Percentiles rank a stretch among this genome's conserved stretches.
phyloP scores from a whole-genome alignment of 2,329 filamentous ascomycete genomes.

The Xylaria multiplex region DNA sequence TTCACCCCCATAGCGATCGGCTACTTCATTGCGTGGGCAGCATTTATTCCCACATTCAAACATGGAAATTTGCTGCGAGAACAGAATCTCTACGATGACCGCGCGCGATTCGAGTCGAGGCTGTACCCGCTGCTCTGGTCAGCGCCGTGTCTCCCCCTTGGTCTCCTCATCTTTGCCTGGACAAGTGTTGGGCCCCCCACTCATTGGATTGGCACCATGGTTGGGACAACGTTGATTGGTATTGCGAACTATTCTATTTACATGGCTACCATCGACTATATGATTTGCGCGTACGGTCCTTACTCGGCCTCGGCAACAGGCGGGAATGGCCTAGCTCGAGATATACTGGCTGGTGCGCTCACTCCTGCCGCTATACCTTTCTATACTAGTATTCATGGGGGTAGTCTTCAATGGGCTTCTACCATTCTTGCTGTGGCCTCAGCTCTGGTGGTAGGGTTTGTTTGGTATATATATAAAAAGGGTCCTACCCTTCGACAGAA shows the following conservation, averaged over 20 bases:
- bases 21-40: constrained; percentile 68
- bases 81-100: constrained; percentile 58
- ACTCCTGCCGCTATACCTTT: constrained; percentile 70
- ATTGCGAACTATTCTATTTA: constrained; percentile 73
- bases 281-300: constrained; percentile 73
- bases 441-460: constrained; percentile 61
- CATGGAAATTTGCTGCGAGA: constrained; percentile 58
- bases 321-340: constrained; percentile 73
- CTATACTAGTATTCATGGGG: constrained; percentile 57
- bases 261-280: constrained; percentile 75
- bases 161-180: constrained; percentile 73
- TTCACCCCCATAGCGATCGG: constrained; percentile 62
- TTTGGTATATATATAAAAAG: constrained; percentile 68
- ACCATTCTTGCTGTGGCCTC: constrained; percentile 64
- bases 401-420: constrained; percentile 60
- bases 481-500: constrained; percentile 62
- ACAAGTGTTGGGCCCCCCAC: constrained; percentile 62
- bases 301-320: constrained; percentile 74
- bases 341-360: constrained; percentile 72
- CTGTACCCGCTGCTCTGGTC: constrained; percentile 69
- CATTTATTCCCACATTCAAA: constrained; percentile 63
- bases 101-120: constrained; percentile 70
- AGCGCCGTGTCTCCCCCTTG: constrained; percentile 67
- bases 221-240: constrained; percentile 69
- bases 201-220: constrained; percentile 72